Evolutionary conservation across 805 yeast genomes (phyloP), one percentile per base, ranked within the genome.

Genomic region (Nakazawaea molendinolei): DNA sequence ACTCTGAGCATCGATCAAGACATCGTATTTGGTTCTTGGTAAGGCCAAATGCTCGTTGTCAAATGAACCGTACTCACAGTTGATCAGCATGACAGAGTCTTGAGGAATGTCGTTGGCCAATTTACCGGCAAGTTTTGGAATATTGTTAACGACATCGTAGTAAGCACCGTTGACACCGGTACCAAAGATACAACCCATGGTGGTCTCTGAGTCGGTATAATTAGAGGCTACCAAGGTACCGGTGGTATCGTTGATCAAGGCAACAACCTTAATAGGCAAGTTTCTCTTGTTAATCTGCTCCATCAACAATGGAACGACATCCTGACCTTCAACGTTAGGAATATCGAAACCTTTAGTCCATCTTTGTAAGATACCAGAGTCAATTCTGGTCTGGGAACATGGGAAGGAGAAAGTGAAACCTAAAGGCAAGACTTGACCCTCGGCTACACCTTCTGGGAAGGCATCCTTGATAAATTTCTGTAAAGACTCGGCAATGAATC

Each of bases 341-440:
- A 92, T 87, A 61, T 92, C 96, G 64, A 85, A 92, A 46, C 98
- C 98, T 68, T 92, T 92, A 45, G 98, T 92, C 98, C 98, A 92
- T 61, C 95, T 77, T 70, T 89, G 96, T 58, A 90, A 72, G 41
- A 85, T 60, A 61, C 98, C 98, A 46, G 76, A 70, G 65, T 85
- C 79, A 56, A 92, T 86, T 45, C 79, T 80, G 45, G 66, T 58
- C 65, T 92, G 98, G 23, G 82, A 65, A 34, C 84, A 83, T 20
- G 98, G 98, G 67, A 84, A 92, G 8, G 95, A 82, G 69, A 92
- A 92, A 25, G 98, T 92, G 75, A 92, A 92, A 34, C 98, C 97
- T 50, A 92, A 71, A 43, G 95, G 92, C 50, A 83, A 68, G 30
- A 74, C 66, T 18, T 63, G 61, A 16, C 69, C 62, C 25, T 55